A percentile compares a stretch with the other conserved stretches of the same genome.
Conservation (phyloP, 1,284 basidiomycete genomes). For the Boletus calvinii region DNA sequence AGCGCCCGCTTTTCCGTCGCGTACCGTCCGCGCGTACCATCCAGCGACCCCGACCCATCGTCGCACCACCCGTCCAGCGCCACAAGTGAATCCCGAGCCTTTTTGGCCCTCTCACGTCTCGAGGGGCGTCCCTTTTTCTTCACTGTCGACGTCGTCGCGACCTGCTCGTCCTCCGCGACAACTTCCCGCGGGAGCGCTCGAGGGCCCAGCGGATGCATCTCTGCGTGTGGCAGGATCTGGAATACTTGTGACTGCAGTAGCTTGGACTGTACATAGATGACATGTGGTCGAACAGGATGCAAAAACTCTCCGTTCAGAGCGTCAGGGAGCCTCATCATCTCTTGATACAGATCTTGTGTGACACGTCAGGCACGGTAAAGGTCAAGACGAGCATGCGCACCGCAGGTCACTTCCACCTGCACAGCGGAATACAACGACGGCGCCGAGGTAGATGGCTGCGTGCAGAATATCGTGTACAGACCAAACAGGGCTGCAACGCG, state of each 20-base stretch:
- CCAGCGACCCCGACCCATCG: constrained; percentile 19
- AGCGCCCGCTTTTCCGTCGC: constrained; percentile 40
- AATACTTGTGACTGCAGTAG: constrained; percentile 52
- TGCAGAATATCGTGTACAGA: constrained; percentile 63
- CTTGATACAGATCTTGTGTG: constrained; percentile 51
- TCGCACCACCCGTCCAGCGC: constrained; percentile 54
- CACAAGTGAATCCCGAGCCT: constrained; percentile 49
- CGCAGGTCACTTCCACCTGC: constrained; percentile 57
- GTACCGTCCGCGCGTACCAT: constrained; percentile 41
- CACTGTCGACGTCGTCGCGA: constrained; percentile 5
- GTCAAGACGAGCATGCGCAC: constrained; percentile 37
- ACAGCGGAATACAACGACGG: constrained; percentile 47
- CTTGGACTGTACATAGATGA: constrained; percentile 45
- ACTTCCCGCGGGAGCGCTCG: constrained; percentile 63
- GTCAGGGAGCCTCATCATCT: constrained; percentile 47
- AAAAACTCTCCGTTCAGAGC: constrained; percentile 40
- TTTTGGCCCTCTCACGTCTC: constrained; percentile 56
- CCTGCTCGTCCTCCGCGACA: constrained; percentile 39
- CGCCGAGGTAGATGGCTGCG: constrained; percentile 56
- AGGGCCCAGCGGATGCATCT: constrained; percentile 55
- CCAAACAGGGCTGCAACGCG: constrained; percentile 62
- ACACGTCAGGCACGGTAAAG: constrained; percentile 6
- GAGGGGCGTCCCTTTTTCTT: constrained; percentile 70
- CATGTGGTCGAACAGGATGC: constrained; percentile 48
- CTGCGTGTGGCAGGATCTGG: constrained; percentile 55